A percentile compares a stretch with the other conserved stretches of the same genome.
Evolutionary conservation across 495 filamentous ascomycete genomes (phyloP).

Genomic region (Entonaema liquescens): DNA sequence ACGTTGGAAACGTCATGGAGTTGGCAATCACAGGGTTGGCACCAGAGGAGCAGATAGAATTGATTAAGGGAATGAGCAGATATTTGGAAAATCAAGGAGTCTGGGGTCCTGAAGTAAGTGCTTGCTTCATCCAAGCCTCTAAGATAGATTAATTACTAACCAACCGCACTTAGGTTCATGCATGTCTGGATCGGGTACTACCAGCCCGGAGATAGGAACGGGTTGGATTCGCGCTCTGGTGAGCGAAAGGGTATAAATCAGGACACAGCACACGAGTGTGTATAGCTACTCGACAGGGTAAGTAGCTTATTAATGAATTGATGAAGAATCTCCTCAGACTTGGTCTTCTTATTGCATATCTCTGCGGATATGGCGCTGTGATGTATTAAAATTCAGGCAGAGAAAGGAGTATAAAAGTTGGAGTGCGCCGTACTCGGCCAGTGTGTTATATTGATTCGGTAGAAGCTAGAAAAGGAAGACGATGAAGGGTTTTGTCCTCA

Average conservation of each 20-base stretch:
- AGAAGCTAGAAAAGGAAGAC: neutral
- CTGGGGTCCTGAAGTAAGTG: slow-evolving; percentile 67
- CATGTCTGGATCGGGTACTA: slow-evolving; percentile 40
- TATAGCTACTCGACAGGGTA: slow-evolving; percentile 28
- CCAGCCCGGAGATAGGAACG: slow-evolving; percentile 37
- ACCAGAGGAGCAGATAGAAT: slow-evolving; percentile 85
- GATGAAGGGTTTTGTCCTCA: neutral
- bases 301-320: slow-evolving; percentile 40
- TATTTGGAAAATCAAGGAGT: slow-evolving; percentile 88
- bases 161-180: slow-evolving; percentile 35
- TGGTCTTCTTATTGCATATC: slow-evolving; percentile 3
- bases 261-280: slow-evolving; percentile 13
- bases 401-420: neutral
- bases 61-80: slow-evolving; percentile 82
- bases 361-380: neutral
- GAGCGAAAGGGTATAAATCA: neutral
- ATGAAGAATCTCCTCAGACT: slow-evolving; percentile 17
- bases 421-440: neutral
- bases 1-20: slow-evolving; percentile 86
- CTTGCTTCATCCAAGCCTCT: neutral
- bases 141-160: neutral
- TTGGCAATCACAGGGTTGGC: slow-evolving; percentile 84
- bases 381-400: neutral
- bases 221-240: slow-evolving; percentile 10
- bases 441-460: slow-evolving; percentile 8